These are phyloP conservation scores for Acer campestre DNA, from an alignment of 345 rosid species.

Conservation along the genomic window DNA sequence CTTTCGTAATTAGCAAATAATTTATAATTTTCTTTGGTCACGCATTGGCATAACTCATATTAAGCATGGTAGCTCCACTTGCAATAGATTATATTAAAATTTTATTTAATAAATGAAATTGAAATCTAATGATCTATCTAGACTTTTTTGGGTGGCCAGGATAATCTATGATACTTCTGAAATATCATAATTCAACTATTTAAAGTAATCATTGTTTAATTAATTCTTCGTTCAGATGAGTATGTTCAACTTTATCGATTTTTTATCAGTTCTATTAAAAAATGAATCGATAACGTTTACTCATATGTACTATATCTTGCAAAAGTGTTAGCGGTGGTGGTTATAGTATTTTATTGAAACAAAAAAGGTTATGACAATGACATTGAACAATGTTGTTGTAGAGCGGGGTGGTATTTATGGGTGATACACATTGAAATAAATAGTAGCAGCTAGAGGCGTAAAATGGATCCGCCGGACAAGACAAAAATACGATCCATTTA, in stretches of 20 bases:
- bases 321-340: not conserved
- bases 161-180: not conserved
- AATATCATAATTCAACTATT: not conserved
- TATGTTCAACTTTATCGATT: too few relatives aligned
- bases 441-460: not conserved
- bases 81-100: not conserved
- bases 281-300: too few relatives aligned
- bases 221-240: not conserved
- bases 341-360: not conserved
- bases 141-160: not conserved
- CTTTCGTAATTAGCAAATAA: too few relatives aligned
- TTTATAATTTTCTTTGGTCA: not conserved
- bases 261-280: too few relatives aligned
- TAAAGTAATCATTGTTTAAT: not conserved
- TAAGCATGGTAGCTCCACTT: conserved; percentile 7
- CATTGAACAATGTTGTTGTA: not conserved
- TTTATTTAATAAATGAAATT: not conserved
- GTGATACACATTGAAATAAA: not conserved
- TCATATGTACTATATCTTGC: too few relatives aligned
- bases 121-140: not conserved
- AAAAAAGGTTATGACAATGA: not conserved
- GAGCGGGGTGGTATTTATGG: too few relatives aligned
- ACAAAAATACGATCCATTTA: too few relatives aligned
- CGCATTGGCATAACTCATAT: not conserved
- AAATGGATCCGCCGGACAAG: not conserved